Base-by-base conservation (phyloP, 805 yeast genomes). In the Lipomyces yamadae region DNA sequence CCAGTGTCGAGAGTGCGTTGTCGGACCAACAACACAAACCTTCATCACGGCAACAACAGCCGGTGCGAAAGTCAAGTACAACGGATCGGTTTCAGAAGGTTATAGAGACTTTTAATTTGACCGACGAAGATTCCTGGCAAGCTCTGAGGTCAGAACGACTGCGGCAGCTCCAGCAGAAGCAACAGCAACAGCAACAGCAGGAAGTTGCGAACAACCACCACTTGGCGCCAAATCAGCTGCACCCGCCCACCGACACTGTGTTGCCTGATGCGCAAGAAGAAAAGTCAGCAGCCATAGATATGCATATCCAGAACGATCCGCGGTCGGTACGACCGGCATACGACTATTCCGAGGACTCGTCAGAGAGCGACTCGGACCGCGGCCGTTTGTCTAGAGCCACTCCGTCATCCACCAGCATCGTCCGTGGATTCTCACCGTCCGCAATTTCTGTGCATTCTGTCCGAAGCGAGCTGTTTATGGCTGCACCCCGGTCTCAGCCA, bases 371-470 rank as follows among this genome's bases (percentile, higher is more conserved):
- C 52, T 57, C 60, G 50, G 48, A 33, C 48, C 55, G 34, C 10
- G 24, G 34, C 53, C 55, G 39, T 52, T 34, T 18, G 56, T 2
- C 61, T 54, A 30, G 33, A 11, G 50, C 57, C 57, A 54, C 58
- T 3, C 65, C 65, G 11, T 61, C 68, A 4, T 60, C 71, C 7
- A 68, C 68, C 8, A 57, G 63, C 35, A 74, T 77, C 63, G 81
- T 79, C 10, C 72, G 81, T 2, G 81, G 81, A 18, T 79, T 79
- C 63, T 75, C 80, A 15, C 78, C 81, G 1, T 73, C 79, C 0
- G 76, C 76, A 34, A 72, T 79, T 24, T 77, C 80, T 0, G 78
- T 79, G n/a, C 69, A 71, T 48, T 69, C 73, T 18, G 65, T 65
- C 33, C 69, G 70, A 48, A 63, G 68, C 52, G 70, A 68, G 48